These are phyloP conservation scores for Cardamine resedifolia DNA, from an alignment of 345 rosid species.

Conservation along the genomic window DNA sequence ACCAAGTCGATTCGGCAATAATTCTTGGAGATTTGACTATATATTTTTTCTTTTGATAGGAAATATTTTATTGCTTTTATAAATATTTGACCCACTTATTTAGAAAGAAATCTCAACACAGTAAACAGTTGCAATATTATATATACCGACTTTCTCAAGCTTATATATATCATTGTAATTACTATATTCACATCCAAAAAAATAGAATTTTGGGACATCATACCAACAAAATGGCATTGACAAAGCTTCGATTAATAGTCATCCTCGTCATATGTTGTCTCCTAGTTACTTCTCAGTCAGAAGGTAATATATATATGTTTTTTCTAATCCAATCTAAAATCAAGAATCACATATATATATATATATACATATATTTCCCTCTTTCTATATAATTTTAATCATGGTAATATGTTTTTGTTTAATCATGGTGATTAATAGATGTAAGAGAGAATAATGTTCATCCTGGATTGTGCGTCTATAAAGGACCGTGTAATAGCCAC, in stretches of 20 bases:
- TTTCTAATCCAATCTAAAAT: background rate
- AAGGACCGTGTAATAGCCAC: background rate
- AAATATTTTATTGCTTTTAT: background rate
- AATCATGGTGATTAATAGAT: background rate
- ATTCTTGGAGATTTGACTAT: background rate
- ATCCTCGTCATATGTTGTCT: slow-evolving; percentile 8
- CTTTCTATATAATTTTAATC: background rate
- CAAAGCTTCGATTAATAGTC: slow-evolving; percentile 21
- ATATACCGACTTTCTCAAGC: background rate
- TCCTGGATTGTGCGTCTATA: background rate
- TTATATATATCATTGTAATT: background rate
- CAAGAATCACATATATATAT: background rate
- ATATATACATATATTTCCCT: too few relatives aligned
- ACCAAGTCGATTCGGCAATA: background rate
- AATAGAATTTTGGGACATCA: background rate
- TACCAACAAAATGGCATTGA: slow-evolving; percentile 28
- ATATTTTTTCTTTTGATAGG: background rate
- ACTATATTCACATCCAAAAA: background rate
- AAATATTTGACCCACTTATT: background rate
- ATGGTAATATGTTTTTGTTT: background rate
- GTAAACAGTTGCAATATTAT: background rate
- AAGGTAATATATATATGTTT: background rate
- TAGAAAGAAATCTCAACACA: background rate
- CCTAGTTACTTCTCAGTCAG: slow-evolving; percentile 17
- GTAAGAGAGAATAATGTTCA: background rate